Evolutionary conservation across 1,284 basidiomycete species (phyloP).

Genomic region (Marasmius fiardii): DNA sequence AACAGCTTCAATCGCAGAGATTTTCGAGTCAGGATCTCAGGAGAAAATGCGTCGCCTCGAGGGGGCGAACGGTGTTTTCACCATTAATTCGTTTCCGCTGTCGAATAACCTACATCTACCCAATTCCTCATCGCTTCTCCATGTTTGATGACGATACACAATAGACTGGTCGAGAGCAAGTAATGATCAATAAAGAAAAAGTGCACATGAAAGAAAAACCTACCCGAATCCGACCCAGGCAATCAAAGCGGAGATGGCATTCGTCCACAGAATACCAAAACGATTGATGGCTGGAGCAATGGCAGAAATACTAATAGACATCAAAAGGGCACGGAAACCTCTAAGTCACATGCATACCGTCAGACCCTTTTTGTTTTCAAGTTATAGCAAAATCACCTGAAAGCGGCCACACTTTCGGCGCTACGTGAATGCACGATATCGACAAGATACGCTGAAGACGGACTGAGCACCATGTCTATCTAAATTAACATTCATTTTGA

Average conservation of each 20-base stretch:
- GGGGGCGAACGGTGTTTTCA: too few relatives aligned
- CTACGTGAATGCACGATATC: slow-evolving; percentile 31
- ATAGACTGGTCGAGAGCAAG: too few relatives aligned
- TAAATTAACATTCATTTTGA: not conserved
- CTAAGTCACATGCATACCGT: slow-evolving; percentile 4
- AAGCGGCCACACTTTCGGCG: slow-evolving; percentile 32
- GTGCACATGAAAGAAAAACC: not conserved
- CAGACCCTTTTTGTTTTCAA: not conserved
- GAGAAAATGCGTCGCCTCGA: too few relatives aligned
- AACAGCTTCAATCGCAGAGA: too few relatives aligned
- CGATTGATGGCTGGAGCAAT: slow-evolving; percentile 19
- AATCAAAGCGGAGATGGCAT: slow-evolving; percentile 9
- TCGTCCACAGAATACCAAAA: slow-evolving; percentile 11
- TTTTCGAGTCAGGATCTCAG: too few relatives aligned
- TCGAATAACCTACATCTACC: too few relatives aligned
- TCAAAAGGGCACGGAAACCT: slow-evolving; percentile 17
- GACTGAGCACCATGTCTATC: slow-evolving; percentile 23
- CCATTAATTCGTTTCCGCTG: too few relatives aligned
- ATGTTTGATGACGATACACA: too few relatives aligned
- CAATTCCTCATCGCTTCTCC: too few relatives aligned
- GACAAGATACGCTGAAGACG: slow-evolving; percentile 20
- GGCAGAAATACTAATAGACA: slow-evolving; percentile 16
- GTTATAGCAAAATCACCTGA: slow-evolving; percentile 14
- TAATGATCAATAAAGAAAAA: too few relatives aligned
- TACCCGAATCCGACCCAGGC: slow-evolving; percentile 12